Evolutionary conservation across 768 basidiomycete species (phyloP).

Genomic region (Lentinula lateritia): DNA sequence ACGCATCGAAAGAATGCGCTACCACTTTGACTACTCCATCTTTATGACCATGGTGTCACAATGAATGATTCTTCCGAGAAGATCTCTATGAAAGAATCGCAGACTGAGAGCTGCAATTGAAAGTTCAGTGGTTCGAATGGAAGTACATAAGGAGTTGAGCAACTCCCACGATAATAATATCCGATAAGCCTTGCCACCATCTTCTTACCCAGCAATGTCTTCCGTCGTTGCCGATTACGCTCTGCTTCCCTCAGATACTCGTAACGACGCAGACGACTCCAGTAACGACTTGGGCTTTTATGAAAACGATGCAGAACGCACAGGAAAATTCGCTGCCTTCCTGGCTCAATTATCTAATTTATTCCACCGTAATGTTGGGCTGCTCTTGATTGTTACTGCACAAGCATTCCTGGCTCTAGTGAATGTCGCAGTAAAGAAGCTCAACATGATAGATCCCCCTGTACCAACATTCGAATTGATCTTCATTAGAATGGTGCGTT

Average conservation of each 20-base stretch:
- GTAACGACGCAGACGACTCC: not conserved
- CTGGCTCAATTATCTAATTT: not conserved
- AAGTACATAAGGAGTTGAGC: no score
- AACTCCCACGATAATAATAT: not conserved
- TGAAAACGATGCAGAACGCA: not conserved
- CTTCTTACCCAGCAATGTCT: not conserved
- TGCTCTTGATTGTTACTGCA: conserved; percentile 51
- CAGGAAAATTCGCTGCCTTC: not conserved
- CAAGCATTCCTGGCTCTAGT: conserved; percentile 59
- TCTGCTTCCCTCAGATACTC: not conserved
- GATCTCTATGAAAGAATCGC: no score
- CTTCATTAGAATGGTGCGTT: conserved; percentile 45
- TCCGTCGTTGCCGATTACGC: not conserved
- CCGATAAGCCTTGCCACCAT: not conserved
- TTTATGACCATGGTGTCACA: no score
- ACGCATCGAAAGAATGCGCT: no score
- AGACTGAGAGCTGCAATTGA: no score
- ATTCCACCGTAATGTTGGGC: conserved; percentile 25
- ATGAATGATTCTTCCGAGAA: no score
- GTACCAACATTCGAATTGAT: conserved; percentile 56
- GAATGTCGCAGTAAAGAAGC: conserved; percentile 57
- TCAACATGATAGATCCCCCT: conserved; percentile 53
- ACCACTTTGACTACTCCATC: no score
- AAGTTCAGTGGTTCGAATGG: no score
- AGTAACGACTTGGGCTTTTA: not conserved